These are phyloP conservation scores for Musa beccarii DNA, from an alignment of 176 grass and related monocot species.

Conservation along the genomic window DNA sequence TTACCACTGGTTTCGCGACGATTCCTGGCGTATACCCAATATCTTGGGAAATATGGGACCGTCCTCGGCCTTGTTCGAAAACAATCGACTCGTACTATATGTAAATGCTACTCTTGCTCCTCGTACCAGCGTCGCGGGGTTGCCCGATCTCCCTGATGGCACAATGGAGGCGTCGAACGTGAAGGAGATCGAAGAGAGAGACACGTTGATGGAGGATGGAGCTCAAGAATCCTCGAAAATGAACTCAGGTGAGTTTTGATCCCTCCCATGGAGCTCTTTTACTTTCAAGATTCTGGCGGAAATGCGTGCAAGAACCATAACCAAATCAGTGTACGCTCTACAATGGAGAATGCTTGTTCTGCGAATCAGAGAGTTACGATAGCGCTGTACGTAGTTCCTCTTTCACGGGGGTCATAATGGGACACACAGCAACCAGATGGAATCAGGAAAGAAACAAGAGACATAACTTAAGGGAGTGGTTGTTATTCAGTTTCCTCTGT, in stretches of 20 bases:
- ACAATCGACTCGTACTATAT: no score
- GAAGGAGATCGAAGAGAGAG: not conserved
- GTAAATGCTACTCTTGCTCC: no score
- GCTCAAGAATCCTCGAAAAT: not conserved
- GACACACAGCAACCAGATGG: not conserved
- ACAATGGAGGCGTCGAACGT: not conserved
- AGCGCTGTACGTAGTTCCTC: not conserved
- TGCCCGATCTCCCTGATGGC: not conserved
- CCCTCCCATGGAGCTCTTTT: not conserved
- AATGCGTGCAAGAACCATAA: not conserved
- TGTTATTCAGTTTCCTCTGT: not conserved
- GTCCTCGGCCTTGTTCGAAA: no score
- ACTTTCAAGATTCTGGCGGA: not conserved
- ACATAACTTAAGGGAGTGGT: not conserved
- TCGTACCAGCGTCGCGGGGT: not conserved
- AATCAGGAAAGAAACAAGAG: not conserved
- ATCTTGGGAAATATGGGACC: no score
- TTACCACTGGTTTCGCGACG: no score
- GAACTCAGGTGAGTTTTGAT: not conserved
- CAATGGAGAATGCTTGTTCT: not conserved
- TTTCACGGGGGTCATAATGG: not conserved
- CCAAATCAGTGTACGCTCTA: not conserved
- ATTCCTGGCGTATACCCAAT: no score
- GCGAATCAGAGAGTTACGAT: not conserved
- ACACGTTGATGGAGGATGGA: not conserved